Conservation (phyloP, 1,139 yeast species). For the Candida neerlandica region DNA sequence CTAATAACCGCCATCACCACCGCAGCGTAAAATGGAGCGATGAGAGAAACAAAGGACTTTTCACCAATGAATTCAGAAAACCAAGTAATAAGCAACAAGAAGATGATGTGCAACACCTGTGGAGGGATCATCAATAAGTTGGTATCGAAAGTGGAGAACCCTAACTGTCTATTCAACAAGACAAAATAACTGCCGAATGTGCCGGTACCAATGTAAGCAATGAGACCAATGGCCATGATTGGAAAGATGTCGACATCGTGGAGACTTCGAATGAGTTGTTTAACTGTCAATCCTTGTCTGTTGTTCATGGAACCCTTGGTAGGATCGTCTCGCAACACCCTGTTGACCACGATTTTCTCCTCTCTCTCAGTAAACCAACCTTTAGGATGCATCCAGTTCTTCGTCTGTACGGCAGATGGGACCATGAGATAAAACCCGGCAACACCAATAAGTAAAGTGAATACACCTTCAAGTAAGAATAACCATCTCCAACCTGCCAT, state of each 20-base stretch:
- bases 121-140: slow-evolving; percentile 56
- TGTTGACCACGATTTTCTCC: slow-evolving; percentile 62
- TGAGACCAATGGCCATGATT: slow-evolving; percentile 52
- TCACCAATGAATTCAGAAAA: slow-evolving; percentile 42
- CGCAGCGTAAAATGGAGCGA: slow-evolving; percentile 41
- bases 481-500: slow-evolving; percentile 65
- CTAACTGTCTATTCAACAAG: slow-evolving; percentile 47
- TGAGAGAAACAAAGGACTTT: slow-evolving; percentile 33
- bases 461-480: too few relatives aligned
- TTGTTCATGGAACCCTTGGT: slow-evolving; percentile 32
- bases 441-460: slow-evolving; percentile 59
- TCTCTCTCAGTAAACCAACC: slow-evolving; percentile 73
- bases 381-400: slow-evolving; percentile 49
- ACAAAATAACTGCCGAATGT: slow-evolving; percentile 34
- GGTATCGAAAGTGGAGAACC: slow-evolving; percentile 57
- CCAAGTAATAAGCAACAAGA: slow-evolving; percentile 41
- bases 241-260: slow-evolving; percentile 64
- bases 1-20: slow-evolving; percentile 52
- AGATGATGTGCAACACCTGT: slow-evolving; percentile 18
- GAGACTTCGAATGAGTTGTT: slow-evolving; percentile 41
- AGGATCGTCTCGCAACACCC: slow-evolving; percentile 69
- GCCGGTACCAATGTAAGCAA: slow-evolving; percentile 44
- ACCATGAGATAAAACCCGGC: slow-evolving; percentile 59
- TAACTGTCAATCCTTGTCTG: slow-evolving; percentile 53
- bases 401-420: slow-evolving; percentile 58